Base-by-base conservation (phyloP, 2,329 filamentous ascomycete species). In the Fusarium cyanostomum region DNA sequence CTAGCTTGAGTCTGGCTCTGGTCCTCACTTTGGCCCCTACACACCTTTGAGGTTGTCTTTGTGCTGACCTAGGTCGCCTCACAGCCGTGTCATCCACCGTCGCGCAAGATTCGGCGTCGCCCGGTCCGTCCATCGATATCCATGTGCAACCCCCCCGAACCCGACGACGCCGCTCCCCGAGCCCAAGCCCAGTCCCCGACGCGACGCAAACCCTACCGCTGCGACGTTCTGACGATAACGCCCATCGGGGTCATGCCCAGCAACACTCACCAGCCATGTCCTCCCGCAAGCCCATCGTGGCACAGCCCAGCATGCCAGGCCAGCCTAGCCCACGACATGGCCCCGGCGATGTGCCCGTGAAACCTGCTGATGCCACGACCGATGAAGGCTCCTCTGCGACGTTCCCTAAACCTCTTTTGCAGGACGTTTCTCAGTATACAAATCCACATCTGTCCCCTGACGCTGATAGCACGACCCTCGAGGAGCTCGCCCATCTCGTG, bases 401-500 rank as follows among this genome's bases (percentile, higher is more conserved):
- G 18, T 64, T 81, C 52, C 80, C 82, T 28, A 77, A 75, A 55
- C 80, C 88, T n/a, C 80, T 92, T 42, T 76, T 91, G 43, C 84
- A 86, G 61, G 88, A 92, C 73, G 78, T 86, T 38, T 89, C 89
- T 37, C 81, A 87, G 54, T 91, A 91, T 74, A 82, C 84, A 41
- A 89, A 90, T 72, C 77, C 84, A 12, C 82, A 84, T 65, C 75
- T 89, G 52, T 81, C 84, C 44, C 82, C 84, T 33, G 86, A 89
- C 60, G 82, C 82, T 48, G 86, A 89, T 41, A 85, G 86, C 56
- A 92, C 89, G 41, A 90, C 88, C 12, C 81, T 94, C 60, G 87
- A 91, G 71, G 90, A 94, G 76, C 85, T 94, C 66, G 90, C 90
- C 48, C 90, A 93, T 75, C 78, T 94, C 69, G 89, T 92, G 65